Evolutionary conservation across 2,329 filamentous ascomycete species (phyloP), one percentile per base, ranked within the genome.

Genomic region (Penicillium crustosum): DNA sequence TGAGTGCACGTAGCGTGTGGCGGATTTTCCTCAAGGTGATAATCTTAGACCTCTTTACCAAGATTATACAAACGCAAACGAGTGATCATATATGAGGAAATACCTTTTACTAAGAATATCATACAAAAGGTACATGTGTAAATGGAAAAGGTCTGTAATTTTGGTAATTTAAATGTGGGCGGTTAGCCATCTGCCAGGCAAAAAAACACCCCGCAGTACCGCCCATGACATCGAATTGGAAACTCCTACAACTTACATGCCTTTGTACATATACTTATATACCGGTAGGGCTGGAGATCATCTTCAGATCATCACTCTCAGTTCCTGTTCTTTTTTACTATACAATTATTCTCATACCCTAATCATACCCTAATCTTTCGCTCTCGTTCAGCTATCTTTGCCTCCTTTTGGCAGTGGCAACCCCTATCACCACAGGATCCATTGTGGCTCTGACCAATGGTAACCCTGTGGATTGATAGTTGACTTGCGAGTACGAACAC

Each of bases 371-470:
- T 71, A 68, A 68, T 71, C 68, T 17, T 61, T 70, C 8, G 63
- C 63, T 10, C 65, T 74, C 27, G 71, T 70, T 3, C 66, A 69
- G 60, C 62, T 12, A 54, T 73, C 31, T 69, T 73, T 49, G 54
- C 66, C 50, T 71, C 15, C 52, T 72, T 17, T 58, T 70, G 9
- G 68, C 71, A 61, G 62, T 72, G 33, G 55, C 64, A 23, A 70
- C 66, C 31, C 72, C 71, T 31, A 67, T 71, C 45, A 44, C 61
- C 3, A 61, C 59, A 38, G 48, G 47, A 17, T 27, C 21, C 36
- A 39, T 39, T 39, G 36, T 39, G 35, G 35, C 35, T n/a, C n/a
- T 19, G n/a, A 19, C 36, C 36, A 39, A 39, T 39, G n/a, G 36
- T 39, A 39, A 38, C 19, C 23, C 10, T 29, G n/a, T 25, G 31